Base-by-base conservation (phyloP, 176 grass and related monocot genomes). In the Miscanthus lutarioriparius region DNA sequence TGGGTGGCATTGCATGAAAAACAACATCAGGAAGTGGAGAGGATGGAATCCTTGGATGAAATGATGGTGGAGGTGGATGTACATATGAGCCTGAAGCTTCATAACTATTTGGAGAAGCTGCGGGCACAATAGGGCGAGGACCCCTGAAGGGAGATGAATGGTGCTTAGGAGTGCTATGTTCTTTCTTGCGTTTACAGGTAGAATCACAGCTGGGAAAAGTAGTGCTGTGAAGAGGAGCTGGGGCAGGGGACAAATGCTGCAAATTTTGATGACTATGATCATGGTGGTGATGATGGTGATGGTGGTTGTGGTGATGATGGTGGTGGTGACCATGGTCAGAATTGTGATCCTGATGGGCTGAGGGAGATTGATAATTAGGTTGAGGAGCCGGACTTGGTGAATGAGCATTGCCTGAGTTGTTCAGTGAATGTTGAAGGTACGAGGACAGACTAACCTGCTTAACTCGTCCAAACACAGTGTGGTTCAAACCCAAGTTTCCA, bases 381-480 rank as follows among this genome's bases (percentile, higher is more conserved):
- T 85, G 80, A 85, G 86, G 90, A 65, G 81, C 72, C 45, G 88
- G 88, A 69, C 80, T 80, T 69, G 90, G 90, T 25, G 90, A 86
- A 25, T 77, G 68, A 30, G 70, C 48, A 61, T 77, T 83, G 36
- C 79, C 68, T 83, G 76, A 78, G 54, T 49, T 91, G 74, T 80
- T 90, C 69, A 95, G 79, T 33, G 90, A 92, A 88, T 89, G 86
- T 36, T 88, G 90, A 67, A 95, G 85, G 90, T 90, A 95, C 13
- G 93, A 92, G 51, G 93, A 95, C 49, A 95, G 86, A 26, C 76
- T 86, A 36, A 95, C 80, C 71, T 95, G 93, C 64, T 95, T 95
- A 61, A 95, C 93, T 92, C 53, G 92, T 63, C 93, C 93, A 65
- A 95, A 95, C 74, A 95, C 40, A 76, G 93, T 95, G 56, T 92